Percentiles rank a stretch among this genome's conserved stretches.
phyloP scores from a whole-genome alignment of 768 basidiomycete genomes.

The Candolleomyces efflorescens region DNA sequence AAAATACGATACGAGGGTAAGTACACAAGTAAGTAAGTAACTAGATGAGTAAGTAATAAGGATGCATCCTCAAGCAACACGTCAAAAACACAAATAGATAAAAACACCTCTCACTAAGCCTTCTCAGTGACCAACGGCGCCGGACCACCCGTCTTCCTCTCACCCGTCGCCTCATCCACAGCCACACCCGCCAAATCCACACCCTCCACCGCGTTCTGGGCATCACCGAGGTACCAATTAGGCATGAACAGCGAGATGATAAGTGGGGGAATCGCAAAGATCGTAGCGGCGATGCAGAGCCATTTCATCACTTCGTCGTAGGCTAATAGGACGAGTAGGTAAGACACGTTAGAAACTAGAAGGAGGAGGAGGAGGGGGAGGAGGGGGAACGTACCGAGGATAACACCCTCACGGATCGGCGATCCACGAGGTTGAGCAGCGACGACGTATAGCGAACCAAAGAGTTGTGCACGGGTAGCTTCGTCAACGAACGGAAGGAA shows the following conservation, averaged over 20 bases:
- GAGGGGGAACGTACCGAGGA: conserved; percentile 37
- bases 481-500: conserved; percentile 49
- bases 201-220: conserved; percentile 68
- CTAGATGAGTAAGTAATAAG: no score
- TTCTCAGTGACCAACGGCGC: no score
- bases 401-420: conserved; percentile 62
- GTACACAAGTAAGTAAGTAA: no score
- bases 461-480: conserved; percentile 41
- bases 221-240: conserved; percentile 63
- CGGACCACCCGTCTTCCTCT: no score
- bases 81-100: no score
- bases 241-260: conserved; percentile 56
- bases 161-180: not conserved
- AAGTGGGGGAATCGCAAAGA: conserved; percentile 54
- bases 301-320: conserved; percentile 55
- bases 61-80: no score
- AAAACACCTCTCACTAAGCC: no score
- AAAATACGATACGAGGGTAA: no score
- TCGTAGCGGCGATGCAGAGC: conserved; percentile 50
- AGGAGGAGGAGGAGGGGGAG: not conserved
- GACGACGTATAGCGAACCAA: conserved; percentile 52
- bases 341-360: not conserved
- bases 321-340: conserved; percentile 25
- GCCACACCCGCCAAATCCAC: conserved; percentile 25
- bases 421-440: conserved; percentile 43